Percentiles rank a stretch among this genome's conserved stretches.
These are phyloP conservation scores for Cichorium intybus DNA, from an alignment of 140 eudicot genomes.

Conservation along the genomic window DNA sequence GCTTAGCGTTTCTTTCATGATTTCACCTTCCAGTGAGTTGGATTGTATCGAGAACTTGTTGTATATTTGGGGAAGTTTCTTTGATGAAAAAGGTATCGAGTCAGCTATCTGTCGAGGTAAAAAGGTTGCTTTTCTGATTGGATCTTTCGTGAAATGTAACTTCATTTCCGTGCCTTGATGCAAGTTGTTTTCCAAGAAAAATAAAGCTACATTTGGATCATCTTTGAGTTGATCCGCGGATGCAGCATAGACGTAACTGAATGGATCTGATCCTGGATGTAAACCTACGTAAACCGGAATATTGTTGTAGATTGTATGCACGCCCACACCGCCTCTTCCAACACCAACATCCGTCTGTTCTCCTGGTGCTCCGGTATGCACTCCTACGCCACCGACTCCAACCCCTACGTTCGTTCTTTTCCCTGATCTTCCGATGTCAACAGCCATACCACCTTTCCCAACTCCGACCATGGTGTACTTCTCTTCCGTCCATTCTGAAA, in stretches of 20 bases:
- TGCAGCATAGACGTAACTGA: conserved; percentile 36
- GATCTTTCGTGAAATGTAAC: conserved; percentile 22
- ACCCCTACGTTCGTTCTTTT: conserved; percentile 22
- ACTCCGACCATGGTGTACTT: conserved; percentile 41
- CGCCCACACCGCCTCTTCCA: conserved; percentile 43
- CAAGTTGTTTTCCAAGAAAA: conserved; percentile 56
- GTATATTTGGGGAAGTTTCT: conserved; percentile 41
- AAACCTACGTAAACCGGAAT: conserved; percentile 33
- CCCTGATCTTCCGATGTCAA: conserved; percentile 13
- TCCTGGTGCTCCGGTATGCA: conserved; percentile 33
- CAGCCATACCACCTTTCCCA: conserved; percentile 40
- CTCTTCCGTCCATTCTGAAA: conserved; percentile 38
- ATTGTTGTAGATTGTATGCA: conserved; percentile 30
- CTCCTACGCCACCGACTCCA: conserved; percentile 29
- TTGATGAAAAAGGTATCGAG: conserved; percentile 58
- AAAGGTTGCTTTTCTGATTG: conserved; percentile 11
- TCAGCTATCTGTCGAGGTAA: conserved; percentile 51
- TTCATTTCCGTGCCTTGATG: conserved; percentile 33
- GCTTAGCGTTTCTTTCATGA: conserved; percentile 41
- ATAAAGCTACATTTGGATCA: conserved; percentile 43
- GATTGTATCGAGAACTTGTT: conserved; percentile 44
- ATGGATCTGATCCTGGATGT: conserved; percentile 15
- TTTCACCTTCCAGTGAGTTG: conserved; percentile 43
- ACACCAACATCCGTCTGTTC: conserved; percentile 38
- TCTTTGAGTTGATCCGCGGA: conserved; percentile 42